Base-by-base conservation (phyloP, 2,329 filamentous ascomycete species). In the Neospermospora avenae region DNA sequence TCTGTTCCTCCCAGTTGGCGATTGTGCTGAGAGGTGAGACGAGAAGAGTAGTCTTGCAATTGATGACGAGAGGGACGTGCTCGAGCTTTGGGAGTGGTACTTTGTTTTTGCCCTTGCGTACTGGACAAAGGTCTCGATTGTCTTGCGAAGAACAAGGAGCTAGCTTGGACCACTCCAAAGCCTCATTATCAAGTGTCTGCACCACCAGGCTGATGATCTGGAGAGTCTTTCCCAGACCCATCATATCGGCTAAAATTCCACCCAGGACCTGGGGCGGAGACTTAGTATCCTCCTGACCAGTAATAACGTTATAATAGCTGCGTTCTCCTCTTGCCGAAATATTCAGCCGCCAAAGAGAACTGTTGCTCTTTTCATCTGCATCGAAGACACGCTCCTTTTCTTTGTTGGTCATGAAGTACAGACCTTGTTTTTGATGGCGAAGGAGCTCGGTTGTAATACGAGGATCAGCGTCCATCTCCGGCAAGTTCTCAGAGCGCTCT, bases 1-100 rank as follows among this genome's bases (percentile, higher is more conserved):
- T 90, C 74, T 99, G 95, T 67, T 92, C 86, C 68, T 93, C 89
- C 95, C 95, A 99, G 70, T 98, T 99, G 25, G 89, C 88, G 60
- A 98, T 86, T 0, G 93, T 95, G 70, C 91, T 96, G 2, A 97
- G 81, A 0, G 95, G 95, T 59, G 90, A 96, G 16, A 99, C 85
- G 18, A 99, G 81, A 34, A 99, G 78, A 0, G 95, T 98, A 0
- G 90, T 86, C 70, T 86, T 89, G 5, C 84, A 85, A 69, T 97
- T 96, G 44, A 78, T 80, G 20, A 77, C 75, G n/a, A 89, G 71
- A 11, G 70, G 75, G 13, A 70, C 64, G 35, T 73, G 69, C 31
- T 73, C 70, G 16, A 74, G 66, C 28, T 70, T 69, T 1, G 68
- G 67, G 18, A 71, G 61, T 24, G 70, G 56, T 11, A 48, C 57